These are phyloP conservation scores for Fraxinus angustifolia DNA, from an alignment of 305 asterid genomes.

Conservation along the genomic window DNA sequence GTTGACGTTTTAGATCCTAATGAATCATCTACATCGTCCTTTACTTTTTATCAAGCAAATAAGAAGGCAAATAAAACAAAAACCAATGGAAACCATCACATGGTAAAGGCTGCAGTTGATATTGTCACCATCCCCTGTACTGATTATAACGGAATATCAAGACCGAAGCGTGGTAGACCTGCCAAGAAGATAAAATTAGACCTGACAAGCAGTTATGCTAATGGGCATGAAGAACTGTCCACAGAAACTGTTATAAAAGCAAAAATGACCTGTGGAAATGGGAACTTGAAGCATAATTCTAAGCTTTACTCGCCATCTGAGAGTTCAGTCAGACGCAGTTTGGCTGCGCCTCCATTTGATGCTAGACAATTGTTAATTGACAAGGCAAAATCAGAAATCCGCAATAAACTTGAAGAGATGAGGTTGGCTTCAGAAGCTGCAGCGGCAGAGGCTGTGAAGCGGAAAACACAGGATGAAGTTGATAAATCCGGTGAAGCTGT, in stretches of 20 bases:
- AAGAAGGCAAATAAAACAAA: constrained; percentile 46
- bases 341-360: constrained; percentile 65
- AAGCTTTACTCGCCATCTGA: constrained; percentile 49
- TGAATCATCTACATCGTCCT: constrained; percentile 52
- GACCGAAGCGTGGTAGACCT: constrained; percentile 65
- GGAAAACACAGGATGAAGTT: constrained; percentile 37
- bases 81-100: constrained; percentile 42
- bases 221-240: constrained; percentile 38
- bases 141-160: constrained; percentile 36
- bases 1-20: constrained; percentile 50
- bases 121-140: constrained; percentile 35
- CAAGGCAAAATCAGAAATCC: constrained; percentile 64
- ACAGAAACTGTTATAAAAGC: constrained; percentile 33
- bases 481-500: constrained; percentile 34
- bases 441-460: constrained; percentile 55
- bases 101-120: constrained; percentile 37
- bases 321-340: constrained; percentile 40
- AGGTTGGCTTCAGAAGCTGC: constrained; percentile 55
- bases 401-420: constrained; percentile 56
- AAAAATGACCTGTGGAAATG: constrained; percentile 40
- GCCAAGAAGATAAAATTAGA: constrained; percentile 70
- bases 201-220: constrained; percentile 30
- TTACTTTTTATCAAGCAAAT: constrained; percentile 42
- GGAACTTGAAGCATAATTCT: constrained; percentile 38
- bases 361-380: constrained; percentile 63